Evolutionary conservation across 169 alveolate genomes (phyloP).

Genomic region (Eimeria praecox): DNA sequence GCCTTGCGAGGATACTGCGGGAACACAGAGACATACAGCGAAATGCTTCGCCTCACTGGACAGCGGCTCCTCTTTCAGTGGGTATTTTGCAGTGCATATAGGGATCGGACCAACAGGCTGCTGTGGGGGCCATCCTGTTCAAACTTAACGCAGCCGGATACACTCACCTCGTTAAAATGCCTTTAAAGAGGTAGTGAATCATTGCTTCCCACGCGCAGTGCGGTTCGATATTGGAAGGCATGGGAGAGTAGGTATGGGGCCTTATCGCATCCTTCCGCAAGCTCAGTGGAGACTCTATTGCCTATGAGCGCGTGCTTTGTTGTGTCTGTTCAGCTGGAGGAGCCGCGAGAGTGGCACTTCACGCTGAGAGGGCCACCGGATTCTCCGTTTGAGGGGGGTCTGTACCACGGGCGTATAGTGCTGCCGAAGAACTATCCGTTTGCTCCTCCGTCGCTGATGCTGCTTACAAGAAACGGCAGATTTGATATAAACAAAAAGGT

Average conservation of each 20-base stretch:
- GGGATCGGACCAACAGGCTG: not conserved
- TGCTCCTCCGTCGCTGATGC: slow-evolving; percentile 94
- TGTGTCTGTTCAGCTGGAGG: slow-evolving; percentile 84
- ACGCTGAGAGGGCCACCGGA: slow-evolving; percentile 93
- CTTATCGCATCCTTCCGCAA: not conserved
- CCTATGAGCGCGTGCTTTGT: not conserved
- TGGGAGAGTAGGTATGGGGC: not conserved
- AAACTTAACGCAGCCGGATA: too few relatives aligned
- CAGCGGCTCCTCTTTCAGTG: slow-evolving; percentile 80
- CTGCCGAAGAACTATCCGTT: slow-evolving; percentile 95
- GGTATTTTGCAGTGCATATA: not conserved
- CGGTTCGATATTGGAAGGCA: not conserved
- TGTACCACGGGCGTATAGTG: slow-evolving; percentile 95
- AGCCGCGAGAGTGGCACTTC: slow-evolving; percentile 95
- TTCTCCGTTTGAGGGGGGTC: slow-evolving; percentile 95
- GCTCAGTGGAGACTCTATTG: not conserved
- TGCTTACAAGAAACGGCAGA: slow-evolving; percentile 95
- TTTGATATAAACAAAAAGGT: slow-evolving; percentile 92
- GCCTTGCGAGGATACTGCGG: slow-evolving; percentile 85
- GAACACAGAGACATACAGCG: slow-evolving; percentile 86
- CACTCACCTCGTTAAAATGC: not conserved
- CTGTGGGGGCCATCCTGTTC: not conserved
- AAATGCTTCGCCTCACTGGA: slow-evolving; percentile 84
- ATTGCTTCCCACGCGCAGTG: not conserved
- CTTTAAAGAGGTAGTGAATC: not conserved